These are phyloP conservation scores for Pulchroboletus neoregius DNA, from an alignment of 1,284 basidiomycete genomes.

Conservation along the genomic window DNA sequence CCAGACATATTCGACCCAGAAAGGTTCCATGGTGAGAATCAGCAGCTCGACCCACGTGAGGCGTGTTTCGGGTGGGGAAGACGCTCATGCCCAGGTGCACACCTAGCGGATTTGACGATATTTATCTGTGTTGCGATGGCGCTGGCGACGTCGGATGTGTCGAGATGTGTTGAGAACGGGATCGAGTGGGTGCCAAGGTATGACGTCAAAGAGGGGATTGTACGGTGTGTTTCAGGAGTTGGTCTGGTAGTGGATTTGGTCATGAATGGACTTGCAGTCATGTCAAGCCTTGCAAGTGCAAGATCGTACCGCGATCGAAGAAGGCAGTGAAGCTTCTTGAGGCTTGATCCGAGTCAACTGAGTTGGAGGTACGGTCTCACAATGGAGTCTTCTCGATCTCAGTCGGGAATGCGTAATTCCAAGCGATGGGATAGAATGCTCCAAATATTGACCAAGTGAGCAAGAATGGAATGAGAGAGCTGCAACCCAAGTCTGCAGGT, in stretches of 20 bases:
- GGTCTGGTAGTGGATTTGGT: not conserved
- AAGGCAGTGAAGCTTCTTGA: constrained; percentile 3
- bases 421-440: not conserved
- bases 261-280: not conserved
- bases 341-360: not conserved
- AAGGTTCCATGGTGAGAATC: constrained; percentile 14
- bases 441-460: constrained; percentile 3
- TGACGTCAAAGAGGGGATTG: constrained; percentile 3
- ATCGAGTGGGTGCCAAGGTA: constrained; percentile 8
- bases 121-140: constrained; percentile 19
- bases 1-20: constrained; percentile 17
- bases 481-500: not conserved
- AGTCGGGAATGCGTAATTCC: constrained; percentile 4
- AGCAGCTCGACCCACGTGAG: constrained; percentile 11
- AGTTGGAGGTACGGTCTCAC: no score
- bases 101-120: constrained; percentile 12
- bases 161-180: constrained; percentile 8
- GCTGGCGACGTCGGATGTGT: constrained; percentile 16
- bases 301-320: constrained; percentile 8
- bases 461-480: not conserved
- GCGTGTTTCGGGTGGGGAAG: constrained; percentile 21
- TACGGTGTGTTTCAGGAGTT: constrained; percentile 3
- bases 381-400: not conserved
- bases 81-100: constrained; percentile 13
- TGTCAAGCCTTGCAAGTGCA: constrained; percentile 18